A percentile compares a stretch with the other conserved stretches of the same genome.
Evolutionary conservation across 2,329 filamentous ascomycete genomes (phyloP).

Genomic region (Paraconiothyrium brasiliense): DNA sequence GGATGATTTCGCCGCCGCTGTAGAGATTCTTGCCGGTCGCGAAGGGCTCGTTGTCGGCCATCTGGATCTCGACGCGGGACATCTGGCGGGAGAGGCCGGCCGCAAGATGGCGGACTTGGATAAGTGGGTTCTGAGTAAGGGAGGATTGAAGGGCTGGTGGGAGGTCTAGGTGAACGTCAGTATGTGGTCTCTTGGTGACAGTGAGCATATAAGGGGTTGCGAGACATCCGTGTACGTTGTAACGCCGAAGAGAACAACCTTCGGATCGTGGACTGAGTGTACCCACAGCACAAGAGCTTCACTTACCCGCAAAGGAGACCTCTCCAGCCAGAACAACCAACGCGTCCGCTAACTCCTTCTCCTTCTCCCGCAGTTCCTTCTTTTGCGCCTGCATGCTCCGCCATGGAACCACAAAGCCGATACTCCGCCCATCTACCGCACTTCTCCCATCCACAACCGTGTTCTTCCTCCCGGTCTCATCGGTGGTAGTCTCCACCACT

Average conservation of each 20-base stretch:
- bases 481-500: conserved; percentile 28
- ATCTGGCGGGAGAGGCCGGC: conserved; percentile 47
- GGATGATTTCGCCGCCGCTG: conserved; percentile 44
- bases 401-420: conserved; percentile 49
- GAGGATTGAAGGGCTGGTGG: conserved; percentile 41
- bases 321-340: conserved; percentile 46
- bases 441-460: conserved; percentile 27
- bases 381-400: conserved; percentile 47
- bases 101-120: conserved; percentile 46
- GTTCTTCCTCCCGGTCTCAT: conserved; percentile 28
- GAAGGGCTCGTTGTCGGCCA: conserved; percentile 47
- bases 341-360: conserved; percentile 47
- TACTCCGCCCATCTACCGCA: conserved; percentile 35
- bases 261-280: neutral
- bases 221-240: neutral
- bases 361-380: conserved; percentile 41
- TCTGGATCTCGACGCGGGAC: conserved; percentile 45
- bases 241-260: neutral
- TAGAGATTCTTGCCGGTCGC: conserved; percentile 44
- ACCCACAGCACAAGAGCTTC: neutral
- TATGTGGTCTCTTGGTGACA: neutral
- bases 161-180: conserved; percentile 31
- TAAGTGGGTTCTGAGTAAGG: conserved; percentile 42
- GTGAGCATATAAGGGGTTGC: neutral
- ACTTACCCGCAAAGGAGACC: conserved; percentile 44